phyloP scores from a whole-genome alignment of 148 eudicot species.

The Limonium bicolor region DNA sequence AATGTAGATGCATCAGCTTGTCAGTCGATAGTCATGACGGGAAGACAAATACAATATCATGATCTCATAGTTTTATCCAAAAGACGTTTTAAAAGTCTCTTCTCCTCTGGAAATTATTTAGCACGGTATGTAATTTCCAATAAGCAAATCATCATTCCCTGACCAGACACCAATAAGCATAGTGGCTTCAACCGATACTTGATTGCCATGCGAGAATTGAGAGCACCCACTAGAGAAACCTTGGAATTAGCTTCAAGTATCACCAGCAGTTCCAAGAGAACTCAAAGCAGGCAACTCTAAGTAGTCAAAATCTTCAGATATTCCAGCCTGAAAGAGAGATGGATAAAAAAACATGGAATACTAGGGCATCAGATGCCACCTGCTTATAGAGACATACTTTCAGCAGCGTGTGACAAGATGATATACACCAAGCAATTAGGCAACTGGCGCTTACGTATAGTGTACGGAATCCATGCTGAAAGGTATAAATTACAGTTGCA shows the following conservation, averaged over 20 bases:
- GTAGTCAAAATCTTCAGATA: slow-evolving; percentile 92
- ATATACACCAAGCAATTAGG: background rate
- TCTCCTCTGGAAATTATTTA: background rate
- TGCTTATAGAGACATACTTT: background rate
- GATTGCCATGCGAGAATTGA: background rate
- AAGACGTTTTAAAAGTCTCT: background rate
- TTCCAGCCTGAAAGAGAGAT: slow-evolving; percentile 51
- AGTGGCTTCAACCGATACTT: background rate
- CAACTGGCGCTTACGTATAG: background rate
- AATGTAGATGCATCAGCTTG: too few relatives aligned
- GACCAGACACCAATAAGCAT: too few relatives aligned
- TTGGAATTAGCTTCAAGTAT: slow-evolving; percentile 9
- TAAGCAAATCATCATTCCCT: too few relatives aligned
- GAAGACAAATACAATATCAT: too few relatives aligned
- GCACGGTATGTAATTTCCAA: background rate
- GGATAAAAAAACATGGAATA: background rate
- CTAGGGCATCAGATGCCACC: background rate
- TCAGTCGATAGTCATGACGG: too few relatives aligned
- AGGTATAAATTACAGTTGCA: background rate
- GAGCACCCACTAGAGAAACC: background rate
- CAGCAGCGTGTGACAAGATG: background rate
- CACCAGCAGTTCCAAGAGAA: slow-evolving; percentile 18
- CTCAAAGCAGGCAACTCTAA: slow-evolving; percentile 47
- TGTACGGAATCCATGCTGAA: background rate
- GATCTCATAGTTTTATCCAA: too few relatives aligned